phyloP scores from a whole-genome alignment of 2,329 filamentous ascomycete genomes.

The Grosmannia clavigera region DNA sequence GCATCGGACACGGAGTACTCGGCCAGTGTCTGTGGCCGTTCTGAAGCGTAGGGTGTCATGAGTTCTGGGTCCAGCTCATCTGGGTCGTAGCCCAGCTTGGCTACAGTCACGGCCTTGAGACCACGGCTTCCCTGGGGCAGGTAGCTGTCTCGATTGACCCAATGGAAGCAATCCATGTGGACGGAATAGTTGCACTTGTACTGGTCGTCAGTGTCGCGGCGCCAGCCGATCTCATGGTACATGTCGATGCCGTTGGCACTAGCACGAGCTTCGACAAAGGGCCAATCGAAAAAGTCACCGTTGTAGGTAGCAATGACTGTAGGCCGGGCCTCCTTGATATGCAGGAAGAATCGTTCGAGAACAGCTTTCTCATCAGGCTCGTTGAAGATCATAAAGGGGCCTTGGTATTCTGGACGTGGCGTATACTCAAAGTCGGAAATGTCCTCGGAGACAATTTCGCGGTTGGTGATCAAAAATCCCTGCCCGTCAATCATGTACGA shows the following conservation, averaged over 20 bases:
- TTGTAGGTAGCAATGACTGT: constrained; percentile 99
- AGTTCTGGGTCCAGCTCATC: constrained; percentile 95
- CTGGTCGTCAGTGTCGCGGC: constrained; percentile 88
- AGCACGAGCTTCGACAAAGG: constrained; percentile 87
- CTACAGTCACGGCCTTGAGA: constrained; percentile 92
- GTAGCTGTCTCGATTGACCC: constrained; percentile 98
- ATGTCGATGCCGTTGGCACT: constrained; percentile 95
- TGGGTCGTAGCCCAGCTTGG: constrained; percentile 95
- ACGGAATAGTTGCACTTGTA: constrained; percentile 94
- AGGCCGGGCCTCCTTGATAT: constrained; percentile 87
- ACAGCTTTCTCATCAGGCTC: constrained; percentile 84
- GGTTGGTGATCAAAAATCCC: constrained; percentile 94
- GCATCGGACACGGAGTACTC: constrained; percentile 99
- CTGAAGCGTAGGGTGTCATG: constrained; percentile 85
- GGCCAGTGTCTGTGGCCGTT: constrained; percentile 84
- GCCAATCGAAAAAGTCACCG: constrained; percentile 99
- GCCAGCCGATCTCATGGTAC: constrained; percentile 97
- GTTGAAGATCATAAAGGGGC: constrained; percentile 96
- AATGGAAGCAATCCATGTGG: constrained; percentile 98
- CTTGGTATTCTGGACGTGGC: constrained; percentile 88
- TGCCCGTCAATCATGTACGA: constrained; percentile 99
- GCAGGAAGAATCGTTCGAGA: constrained; percentile 85
- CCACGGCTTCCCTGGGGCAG: constrained; percentile 93
- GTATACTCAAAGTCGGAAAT: constrained; percentile 98
- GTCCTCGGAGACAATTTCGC: constrained; percentile 94